Conservation (phyloP, 1,284 basidiomycete genomes). For the Naganishia albida region DNA sequence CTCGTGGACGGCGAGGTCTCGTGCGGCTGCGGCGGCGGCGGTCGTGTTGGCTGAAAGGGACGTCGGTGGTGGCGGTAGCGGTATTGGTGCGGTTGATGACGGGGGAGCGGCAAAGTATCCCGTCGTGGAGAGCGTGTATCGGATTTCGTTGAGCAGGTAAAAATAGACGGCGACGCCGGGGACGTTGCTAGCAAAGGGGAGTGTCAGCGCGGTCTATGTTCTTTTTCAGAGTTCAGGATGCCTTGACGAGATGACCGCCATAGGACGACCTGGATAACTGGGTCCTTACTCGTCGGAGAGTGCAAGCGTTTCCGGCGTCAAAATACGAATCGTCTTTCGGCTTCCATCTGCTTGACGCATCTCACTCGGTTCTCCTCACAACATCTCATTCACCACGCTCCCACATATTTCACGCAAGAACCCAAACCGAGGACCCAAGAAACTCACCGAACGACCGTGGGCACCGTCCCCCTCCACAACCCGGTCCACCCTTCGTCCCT, state of each 20-base stretch:
- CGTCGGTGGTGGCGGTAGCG: slow-evolving; percentile 36
- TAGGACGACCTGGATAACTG: not conserved
- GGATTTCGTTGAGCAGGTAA: slow-evolving; percentile 76
- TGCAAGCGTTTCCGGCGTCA: too few relatives aligned
- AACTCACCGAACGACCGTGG: slow-evolving; percentile 71
- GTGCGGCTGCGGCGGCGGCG: too few relatives aligned
- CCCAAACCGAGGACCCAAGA: not conserved
- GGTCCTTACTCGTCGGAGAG: not conserved
- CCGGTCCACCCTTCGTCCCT: slow-evolving; percentile 53
- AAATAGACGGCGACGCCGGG: slow-evolving; percentile 93
- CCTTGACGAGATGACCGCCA: too few relatives aligned
- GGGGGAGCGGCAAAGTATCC: slow-evolving; percentile 60
- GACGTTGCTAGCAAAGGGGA: slow-evolving; percentile 66
- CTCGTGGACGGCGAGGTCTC: slow-evolving; percentile 41
- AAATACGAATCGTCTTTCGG: not conserved
- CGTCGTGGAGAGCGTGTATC: slow-evolving; percentile 68
- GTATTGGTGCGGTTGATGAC: not conserved
- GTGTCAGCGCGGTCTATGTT: not conserved
- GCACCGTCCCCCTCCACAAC: slow-evolving; percentile 76
- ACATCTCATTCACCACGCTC: not conserved
- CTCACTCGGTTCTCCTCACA: too few relatives aligned
- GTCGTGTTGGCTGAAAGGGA: too few relatives aligned
- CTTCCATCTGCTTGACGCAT: too few relatives aligned
- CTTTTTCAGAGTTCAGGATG: too few relatives aligned
- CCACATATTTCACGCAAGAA: not conserved